Conservation (phyloP, 140 eudicot species). For the Flaveria floridana region DNA sequence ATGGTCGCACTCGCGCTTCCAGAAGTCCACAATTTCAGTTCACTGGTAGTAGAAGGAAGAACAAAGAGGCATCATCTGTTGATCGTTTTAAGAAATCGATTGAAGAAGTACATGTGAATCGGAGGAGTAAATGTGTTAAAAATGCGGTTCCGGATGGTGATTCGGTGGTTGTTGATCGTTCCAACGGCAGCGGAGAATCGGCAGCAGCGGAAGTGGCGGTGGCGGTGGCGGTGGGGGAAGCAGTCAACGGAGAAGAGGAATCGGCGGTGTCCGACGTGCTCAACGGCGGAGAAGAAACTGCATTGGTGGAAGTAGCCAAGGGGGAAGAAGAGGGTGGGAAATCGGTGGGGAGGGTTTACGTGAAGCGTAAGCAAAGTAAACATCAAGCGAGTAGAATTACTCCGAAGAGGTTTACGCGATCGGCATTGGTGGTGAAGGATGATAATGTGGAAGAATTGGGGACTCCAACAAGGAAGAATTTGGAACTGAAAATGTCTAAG, state of each 20-base stretch:
- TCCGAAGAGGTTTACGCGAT: conserved; percentile 64
- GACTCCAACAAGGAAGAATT: conserved; percentile 37
- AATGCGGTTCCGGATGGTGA: conserved; percentile 22
- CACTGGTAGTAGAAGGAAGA: conserved; percentile 12
- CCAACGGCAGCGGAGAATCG: conserved; percentile 16
- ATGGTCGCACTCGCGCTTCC: conserved; percentile 47
- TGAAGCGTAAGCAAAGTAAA: conserved; percentile 25
- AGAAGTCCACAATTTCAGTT: conserved; percentile 28
- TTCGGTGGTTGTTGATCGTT: conserved; percentile 23
- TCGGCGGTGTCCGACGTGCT: conserved; percentile 6
- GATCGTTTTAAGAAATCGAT: conserved; percentile 13
- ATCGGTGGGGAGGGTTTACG: conserved; percentile 23
- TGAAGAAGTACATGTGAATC: conserved; percentile 40
- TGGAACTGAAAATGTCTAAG: conserved; percentile 63
- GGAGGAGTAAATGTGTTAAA: conserved; percentile 44
- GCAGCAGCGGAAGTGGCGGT: background rate
- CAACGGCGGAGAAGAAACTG: conserved; percentile 9
- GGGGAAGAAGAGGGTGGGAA: conserved; percentile 25
- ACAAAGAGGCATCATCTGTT: conserved; percentile 9
- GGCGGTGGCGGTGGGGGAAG: conserved; percentile 10
- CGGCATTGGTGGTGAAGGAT: conserved; percentile 45
- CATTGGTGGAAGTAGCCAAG: conserved; percentile 24
- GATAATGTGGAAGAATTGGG: conserved; percentile 32
- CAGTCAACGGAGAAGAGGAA: background rate
- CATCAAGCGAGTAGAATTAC: background rate